phyloP scores from a whole-genome alignment of 441 rosid species.

The Erysimum cheiri region DNA sequence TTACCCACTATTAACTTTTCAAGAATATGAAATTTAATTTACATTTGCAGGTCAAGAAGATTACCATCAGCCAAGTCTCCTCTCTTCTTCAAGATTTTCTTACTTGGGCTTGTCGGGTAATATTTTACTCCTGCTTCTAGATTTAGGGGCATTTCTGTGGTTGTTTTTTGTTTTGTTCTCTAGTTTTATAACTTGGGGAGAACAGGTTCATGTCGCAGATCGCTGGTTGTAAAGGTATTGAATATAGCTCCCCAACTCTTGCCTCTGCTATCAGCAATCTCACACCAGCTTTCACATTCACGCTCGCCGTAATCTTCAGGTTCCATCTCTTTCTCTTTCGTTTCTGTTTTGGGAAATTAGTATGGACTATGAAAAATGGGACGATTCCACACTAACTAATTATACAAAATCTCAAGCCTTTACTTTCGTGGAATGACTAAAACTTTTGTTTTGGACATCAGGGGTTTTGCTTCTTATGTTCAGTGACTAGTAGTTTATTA shows the following conservation, averaged over 20 bases:
- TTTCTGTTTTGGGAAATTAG: conserved; percentile 17
- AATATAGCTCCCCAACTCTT: conserved; percentile 38
- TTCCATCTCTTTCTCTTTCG: conserved; percentile 25
- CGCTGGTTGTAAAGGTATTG: conserved; percentile 37
- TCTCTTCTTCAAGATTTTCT: conserved; percentile 48
- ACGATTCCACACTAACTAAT: neutral
- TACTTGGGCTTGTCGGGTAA: conserved; percentile 52
- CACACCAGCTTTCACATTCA: conserved; percentile 55
- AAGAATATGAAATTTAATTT: conserved; percentile 2
- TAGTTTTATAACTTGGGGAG: conserved; percentile 4
- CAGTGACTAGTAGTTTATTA: neutral
- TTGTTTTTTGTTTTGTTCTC: neutral
- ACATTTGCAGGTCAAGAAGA: conserved; percentile 28
- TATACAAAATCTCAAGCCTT: neutral
- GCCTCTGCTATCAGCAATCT: conserved; percentile 44
- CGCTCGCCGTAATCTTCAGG: conserved; percentile 64
- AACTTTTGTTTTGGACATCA: neutral
- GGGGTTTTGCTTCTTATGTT: neutral
- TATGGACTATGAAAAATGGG: neutral
- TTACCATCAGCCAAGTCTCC: conserved; percentile 42
- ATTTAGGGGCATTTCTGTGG: neutral
- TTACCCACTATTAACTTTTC: neutral
- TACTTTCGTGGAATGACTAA: neutral
- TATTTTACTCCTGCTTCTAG: neutral
- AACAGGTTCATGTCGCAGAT: conserved; percentile 32